Conservation (phyloP, 2,329 filamentous ascomycete species). For the Trematosphaeria pertusa region DNA sequence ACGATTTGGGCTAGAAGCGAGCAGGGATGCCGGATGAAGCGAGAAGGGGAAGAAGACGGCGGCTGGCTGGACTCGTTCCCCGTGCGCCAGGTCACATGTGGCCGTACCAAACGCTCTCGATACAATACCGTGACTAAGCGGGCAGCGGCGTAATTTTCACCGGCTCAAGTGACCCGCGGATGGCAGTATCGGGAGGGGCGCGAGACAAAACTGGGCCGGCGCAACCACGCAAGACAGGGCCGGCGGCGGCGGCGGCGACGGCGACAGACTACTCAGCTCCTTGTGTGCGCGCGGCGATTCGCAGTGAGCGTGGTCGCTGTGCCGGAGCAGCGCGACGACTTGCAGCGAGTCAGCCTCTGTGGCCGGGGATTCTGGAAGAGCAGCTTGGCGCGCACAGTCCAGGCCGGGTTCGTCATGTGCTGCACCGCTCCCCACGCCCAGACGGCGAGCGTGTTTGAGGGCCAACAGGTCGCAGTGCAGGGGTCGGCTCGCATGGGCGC, state of each 20-base stretch:
- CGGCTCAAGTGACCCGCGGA: no score
- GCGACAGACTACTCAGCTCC: neutral
- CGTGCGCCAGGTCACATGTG: constrained; percentile 32
- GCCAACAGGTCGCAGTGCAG: constrained; percentile 12
- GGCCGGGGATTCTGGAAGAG: constrained; percentile 44
- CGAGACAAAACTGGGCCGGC: no score
- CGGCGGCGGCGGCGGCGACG: neutral
- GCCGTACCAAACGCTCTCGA: constrained; percentile 1
- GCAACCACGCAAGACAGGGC: no score
- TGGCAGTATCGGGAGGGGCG: no score
- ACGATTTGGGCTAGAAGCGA: constrained; percentile 21
- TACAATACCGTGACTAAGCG: neutral
- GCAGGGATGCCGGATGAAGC: constrained; percentile 23
- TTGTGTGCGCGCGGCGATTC: neutral
- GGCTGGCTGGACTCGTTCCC: constrained; percentile 22
- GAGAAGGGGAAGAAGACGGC: constrained; percentile 25
- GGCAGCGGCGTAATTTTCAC: no score
- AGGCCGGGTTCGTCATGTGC: constrained; percentile 37
- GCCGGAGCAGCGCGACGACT: constrained; percentile 11
- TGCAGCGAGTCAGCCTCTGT: constrained; percentile 39
- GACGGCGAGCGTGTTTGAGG: constrained; percentile 23
- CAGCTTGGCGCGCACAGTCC: constrained; percentile 32
- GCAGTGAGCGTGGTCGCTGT: constrained; percentile 13
- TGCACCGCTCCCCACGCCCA: constrained; percentile 40
- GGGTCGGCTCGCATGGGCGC: constrained; percentile 15